Evolutionary conservation across 768 basidiomycete genomes (phyloP), one percentile per base, ranked within the genome.

Genomic region (Tubosaeta sp.): DNA sequence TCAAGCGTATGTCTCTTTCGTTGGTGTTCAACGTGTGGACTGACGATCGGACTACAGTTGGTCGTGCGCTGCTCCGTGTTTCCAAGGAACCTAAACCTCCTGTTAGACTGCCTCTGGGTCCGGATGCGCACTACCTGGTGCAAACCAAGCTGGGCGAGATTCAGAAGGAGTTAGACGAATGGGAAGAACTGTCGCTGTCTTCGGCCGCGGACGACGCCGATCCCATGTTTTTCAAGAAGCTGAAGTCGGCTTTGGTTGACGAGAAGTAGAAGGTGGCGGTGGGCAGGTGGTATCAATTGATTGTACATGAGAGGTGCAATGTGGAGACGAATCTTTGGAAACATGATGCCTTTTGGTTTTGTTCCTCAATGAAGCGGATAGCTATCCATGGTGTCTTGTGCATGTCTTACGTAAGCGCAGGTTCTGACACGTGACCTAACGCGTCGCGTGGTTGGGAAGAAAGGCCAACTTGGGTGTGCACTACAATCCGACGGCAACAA

Each of bases 401-500:
- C 22, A 22, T 22, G 11, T 25, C 1, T 38, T 38, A 27, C 17
- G 41, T 34, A 26, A 26, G 32, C 6, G 10, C 13, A 43, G 42
- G 25, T 33, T 32, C 5, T 32, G n/a, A 17, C 58, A 68, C 65
- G 66, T 67, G 65, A 67, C 32, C 13, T 19, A 55, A 63, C 65
- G 66, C 65, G 65, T 68, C 66, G 66, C 66, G 64, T 56, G 54
- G 59, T 43, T 33, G 51, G 56, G 31, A 54, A 52, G 53, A 45
- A 55, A 52, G 44, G 51, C 53, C 53, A 55, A 48, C 53, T 50
- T 46, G 50, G 33, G 34, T 6, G 34, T 39, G 43, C 19, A 5
- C 16, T 14, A 25, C 19, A 37, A 26, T 34, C 26, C 32, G 4
- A 22, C 37, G 39, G 34, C 50, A 27, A 55, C 55, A 38, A 37